Evolutionary conservation across 83 land plant genomes (phyloP), one percentile per base, ranked within the genome.

Genomic region (Diphasiastrum complanatum): DNA sequence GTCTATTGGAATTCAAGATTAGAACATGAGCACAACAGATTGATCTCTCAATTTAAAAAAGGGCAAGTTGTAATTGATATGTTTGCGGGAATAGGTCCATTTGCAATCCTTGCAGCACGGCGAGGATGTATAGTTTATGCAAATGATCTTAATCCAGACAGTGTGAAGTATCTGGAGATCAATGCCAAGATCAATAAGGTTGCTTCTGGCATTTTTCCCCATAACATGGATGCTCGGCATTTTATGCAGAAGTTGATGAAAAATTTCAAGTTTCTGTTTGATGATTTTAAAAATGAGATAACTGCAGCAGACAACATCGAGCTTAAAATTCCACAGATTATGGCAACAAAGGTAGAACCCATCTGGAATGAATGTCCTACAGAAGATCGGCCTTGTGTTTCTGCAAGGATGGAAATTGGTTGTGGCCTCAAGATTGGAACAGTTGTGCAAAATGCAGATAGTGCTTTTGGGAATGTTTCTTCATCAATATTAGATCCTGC

Each of bases 1-100:
- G 97, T 92, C 27, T 92, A 92, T 60, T 92, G 97, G 97, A 92
- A 87, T 53, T 92, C 97, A 26, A 89, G 97, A 53, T 69, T 92
- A 51, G 97, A 92, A 63, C 85, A 83, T 66, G 97, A 92, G 61
- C 97, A 92, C 57, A 67, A 78, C 32, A 79, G 97, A 34, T 50
- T 92, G 50, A 75, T 88, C 55, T 75, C 90, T 14, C 74, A 64
- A 40, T 92, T 92, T 49, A 33, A 66, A 48, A 60, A 78, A 32
- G 90, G 90, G 45, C 84, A 92, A 38, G 70, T 67, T 18, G 78
- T 92, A 31, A 77, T 76, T 69, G 97, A 92, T 67, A 87, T 92
- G 95, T 92, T 92, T 76, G 83, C 90, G 37, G 97, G 97, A 18
- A 70, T 92, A 38, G 97, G 97, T 31, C 97, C 97, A 2, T 92